Conservation (phyloP, 1,284 basidiomycete species). For the Pseudozyma hubeiensis region DNA sequence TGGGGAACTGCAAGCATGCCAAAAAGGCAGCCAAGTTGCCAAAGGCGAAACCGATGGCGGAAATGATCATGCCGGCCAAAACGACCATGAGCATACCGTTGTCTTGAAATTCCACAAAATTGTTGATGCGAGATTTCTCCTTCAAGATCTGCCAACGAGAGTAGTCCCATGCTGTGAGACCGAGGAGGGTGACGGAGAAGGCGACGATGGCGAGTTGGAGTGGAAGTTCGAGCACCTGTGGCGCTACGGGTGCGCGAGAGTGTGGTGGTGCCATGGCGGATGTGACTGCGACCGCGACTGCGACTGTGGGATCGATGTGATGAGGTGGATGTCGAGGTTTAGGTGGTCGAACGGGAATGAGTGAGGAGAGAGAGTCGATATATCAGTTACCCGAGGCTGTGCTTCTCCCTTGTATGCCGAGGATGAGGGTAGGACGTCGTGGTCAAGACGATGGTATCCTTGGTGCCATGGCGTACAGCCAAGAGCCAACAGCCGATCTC, state of each 20-base stretch:
- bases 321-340: no score
- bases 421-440: no score
- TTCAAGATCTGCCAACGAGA: constrained; percentile 34
- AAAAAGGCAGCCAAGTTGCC: constrained; percentile 42
- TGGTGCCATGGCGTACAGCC: no score
- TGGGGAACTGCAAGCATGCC: constrained; percentile 53
- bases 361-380: no score
- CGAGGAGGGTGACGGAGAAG: constrained; percentile 53
- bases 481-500: no score
- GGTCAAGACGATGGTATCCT: no score
- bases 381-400: no score
- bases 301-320: no score
- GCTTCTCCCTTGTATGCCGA: no score
- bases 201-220: constrained; percentile 51
- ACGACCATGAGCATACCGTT: constrained; percentile 52
- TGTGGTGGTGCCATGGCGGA: constrained; percentile 37
- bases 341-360: no score
- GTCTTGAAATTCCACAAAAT: constrained; percentile 47
- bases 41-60: constrained; percentile 49
- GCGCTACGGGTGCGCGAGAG: constrained; percentile 41
- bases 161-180: constrained; percentile 49
- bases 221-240: constrained; percentile 54
- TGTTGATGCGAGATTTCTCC: constrained; percentile 28
- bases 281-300: no score
- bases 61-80: constrained; percentile 44